Evolutionary conservation across 1,284 basidiomycete species (phyloP).

Genomic region (Cutaneotrichosporon sp.): DNA sequence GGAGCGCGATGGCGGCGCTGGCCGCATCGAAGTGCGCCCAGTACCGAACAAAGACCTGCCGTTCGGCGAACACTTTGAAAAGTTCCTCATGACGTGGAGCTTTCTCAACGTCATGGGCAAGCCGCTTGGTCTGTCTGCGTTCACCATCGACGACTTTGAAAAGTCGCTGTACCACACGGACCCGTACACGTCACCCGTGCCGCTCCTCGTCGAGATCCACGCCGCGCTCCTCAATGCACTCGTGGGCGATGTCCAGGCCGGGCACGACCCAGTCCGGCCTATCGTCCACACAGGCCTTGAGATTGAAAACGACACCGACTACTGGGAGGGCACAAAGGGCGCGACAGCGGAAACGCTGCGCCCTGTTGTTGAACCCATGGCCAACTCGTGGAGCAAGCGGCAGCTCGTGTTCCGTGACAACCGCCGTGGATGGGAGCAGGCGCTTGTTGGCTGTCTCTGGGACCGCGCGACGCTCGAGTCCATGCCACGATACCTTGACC

Average conservation of each 20-base stretch:
- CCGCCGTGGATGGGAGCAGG: conserved; percentile 64
- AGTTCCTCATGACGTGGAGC: conserved; percentile 83
- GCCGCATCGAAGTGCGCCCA: conserved; percentile 56
- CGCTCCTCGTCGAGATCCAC: conserved; percentile 81
- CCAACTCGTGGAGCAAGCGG: conserved; percentile 31
- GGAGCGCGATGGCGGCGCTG: conserved; percentile 55
- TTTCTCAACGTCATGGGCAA: conserved; percentile 90
- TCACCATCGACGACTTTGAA: conserved; percentile 91
- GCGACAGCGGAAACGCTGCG: conserved; percentile 44
- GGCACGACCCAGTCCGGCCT: conserved; percentile 29
- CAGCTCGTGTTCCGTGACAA: conserved; percentile 36
- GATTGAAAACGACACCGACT: conserved; percentile 38
- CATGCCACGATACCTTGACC: conserved; percentile 67
- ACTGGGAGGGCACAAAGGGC: conserved; percentile 45
- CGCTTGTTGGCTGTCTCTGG: conserved; percentile 79
- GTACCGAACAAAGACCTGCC: conserved; percentile 61
- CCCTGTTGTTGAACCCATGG: conserved; percentile 29
- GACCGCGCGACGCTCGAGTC: conserved; percentile 74
- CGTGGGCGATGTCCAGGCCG: conserved; percentile 58
- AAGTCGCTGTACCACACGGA: conserved; percentile 73
- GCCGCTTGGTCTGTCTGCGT: conserved; percentile 80
- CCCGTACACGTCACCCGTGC: conserved; percentile 60
- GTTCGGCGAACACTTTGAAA: conserved; percentile 74
- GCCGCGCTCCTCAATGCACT: conserved; percentile 82
- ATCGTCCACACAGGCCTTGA: conserved; percentile 28